These are phyloP conservation scores for Leccinum truebloodii DNA, from an alignment of 768 basidiomycete species.

Conservation along the genomic window DNA sequence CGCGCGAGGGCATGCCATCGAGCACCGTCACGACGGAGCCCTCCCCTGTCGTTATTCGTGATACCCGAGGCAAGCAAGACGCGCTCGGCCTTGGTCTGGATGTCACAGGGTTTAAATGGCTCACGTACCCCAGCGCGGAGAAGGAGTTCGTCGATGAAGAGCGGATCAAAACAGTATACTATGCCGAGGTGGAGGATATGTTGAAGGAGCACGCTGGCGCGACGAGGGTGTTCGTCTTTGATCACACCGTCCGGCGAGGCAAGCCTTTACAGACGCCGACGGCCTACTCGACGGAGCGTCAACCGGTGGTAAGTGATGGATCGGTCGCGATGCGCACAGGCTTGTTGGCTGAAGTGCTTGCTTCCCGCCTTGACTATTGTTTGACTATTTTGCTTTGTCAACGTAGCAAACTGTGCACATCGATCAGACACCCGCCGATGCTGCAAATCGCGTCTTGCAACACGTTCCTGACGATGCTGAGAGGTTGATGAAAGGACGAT, in stretches of 20 bases:
- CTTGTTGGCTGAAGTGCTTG: neutral
- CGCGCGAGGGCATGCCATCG: slow-evolving; percentile 25
- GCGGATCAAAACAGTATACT: slow-evolving; percentile 36
- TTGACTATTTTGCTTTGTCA: neutral
- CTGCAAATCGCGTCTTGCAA: slow-evolving; percentile 34
- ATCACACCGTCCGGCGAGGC: slow-evolving; percentile 40
- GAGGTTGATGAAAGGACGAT: slow-evolving; percentile 38
- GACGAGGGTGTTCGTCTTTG: slow-evolving; percentile 41
- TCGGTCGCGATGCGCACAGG: no score
- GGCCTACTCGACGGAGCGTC: slow-evolving; percentile 11
- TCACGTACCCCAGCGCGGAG: slow-evolving; percentile 33
- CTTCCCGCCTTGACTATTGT: no score
- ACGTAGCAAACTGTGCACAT: slow-evolving; percentile 40
- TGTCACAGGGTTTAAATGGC: slow-evolving; percentile 41
- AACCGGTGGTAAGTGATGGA: slow-evolving; percentile 29
- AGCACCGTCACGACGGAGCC: slow-evolving; percentile 26
- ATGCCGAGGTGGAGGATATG: slow-evolving; percentile 40
- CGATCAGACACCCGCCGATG: slow-evolving; percentile 41
- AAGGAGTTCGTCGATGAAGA: slow-evolving; percentile 40
- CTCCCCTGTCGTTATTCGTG: slow-evolving; percentile 21
- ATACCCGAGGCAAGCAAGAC: slow-evolving; percentile 32
- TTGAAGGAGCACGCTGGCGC: slow-evolving; percentile 39
- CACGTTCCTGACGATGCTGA: slow-evolving; percentile 42
- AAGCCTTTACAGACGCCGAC: neutral
- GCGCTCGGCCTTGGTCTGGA: slow-evolving; percentile 32